Evolutionary conservation across 139 green algal genomes (phyloP), one percentile per base, ranked within the genome.

Genomic region (Chlamydomonas incerta): DNA sequence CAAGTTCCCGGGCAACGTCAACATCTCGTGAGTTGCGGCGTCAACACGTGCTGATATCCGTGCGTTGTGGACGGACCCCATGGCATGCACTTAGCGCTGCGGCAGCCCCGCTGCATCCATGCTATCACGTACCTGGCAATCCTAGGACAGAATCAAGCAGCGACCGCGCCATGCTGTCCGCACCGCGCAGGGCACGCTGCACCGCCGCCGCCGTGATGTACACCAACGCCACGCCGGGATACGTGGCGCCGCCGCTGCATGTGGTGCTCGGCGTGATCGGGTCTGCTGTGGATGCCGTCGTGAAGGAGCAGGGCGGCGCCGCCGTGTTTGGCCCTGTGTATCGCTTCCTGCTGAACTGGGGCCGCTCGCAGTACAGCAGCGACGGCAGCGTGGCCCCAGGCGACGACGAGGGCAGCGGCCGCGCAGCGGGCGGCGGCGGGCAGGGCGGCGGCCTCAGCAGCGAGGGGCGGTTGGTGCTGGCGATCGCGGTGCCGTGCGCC

Each of bases 301-400:
- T 83, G 4, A 21, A 10, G 17, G 41, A 50, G 23, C 15, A 46
- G 20, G 63, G 63, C 63, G 77, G 77, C 29, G 11, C 23, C 26
- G 62, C 8, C 14, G 29, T 29, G 14, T 83, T 83, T 21, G n/a
- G 21, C 0, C 23, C n/a, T 2, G 0, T n/a, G 15, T 83, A 83
- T 29, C 77, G 77, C 14, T 24, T 34, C 62, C 65, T 46, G 0
- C 77, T 83, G 20, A 83, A 74, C 65, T 83, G 63, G 41, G 60
- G 29, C 17, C 28, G 28, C 24, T 3, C 28, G 1, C 29, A 9
- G 1, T 50, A 65, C 15, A 11, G 10, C 47, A 11, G 29, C 10
- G 50, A n/a, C 13, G 20, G 20, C 57, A 63, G 57, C 57, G 57
- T 8, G 20, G 6, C 10, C 57, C 2, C 57, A 5, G 57, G 20